phyloP scores from a whole-genome alignment of 2,329 filamentous ascomycete species.

The Colletotrichum sp. region DNA sequence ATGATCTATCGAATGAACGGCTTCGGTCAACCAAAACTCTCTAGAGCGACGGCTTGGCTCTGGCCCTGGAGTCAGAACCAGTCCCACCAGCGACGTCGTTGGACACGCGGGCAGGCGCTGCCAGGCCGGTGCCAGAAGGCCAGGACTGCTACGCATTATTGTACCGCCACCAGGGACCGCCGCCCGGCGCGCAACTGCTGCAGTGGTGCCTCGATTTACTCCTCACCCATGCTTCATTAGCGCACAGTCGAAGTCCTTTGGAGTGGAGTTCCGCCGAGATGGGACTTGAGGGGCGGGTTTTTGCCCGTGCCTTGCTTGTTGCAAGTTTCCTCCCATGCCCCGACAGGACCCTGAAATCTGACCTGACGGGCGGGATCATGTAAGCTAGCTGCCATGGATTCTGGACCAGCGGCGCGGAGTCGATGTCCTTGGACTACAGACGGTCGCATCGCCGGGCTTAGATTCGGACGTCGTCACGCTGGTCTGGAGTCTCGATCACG shows the following conservation, averaged over 20 bases:
- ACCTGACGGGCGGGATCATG: slow-evolving; percentile 9
- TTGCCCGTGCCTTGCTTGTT: slow-evolving; percentile 17
- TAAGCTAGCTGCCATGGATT: not conserved
- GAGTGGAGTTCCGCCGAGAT: slow-evolving; percentile 19
- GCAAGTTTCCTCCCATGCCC: slow-evolving; percentile 14
- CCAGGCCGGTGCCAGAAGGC: not conserved
- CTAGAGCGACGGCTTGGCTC: not conserved
- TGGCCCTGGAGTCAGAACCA: not conserved
- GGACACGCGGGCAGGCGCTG: slow-evolving; percentile 14
- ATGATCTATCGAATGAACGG: not conserved
- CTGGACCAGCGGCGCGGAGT: not conserved
- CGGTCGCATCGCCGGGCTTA: not conserved
- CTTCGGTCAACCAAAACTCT: not conserved
- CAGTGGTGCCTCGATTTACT: slow-evolving; percentile 4
- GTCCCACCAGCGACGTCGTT: slow-evolving; percentile 15
- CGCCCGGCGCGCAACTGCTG: not conserved
- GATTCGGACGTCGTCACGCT: not conserved
- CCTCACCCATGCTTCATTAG: slow-evolving; percentile 9
- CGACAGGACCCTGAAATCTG: slow-evolving; percentile 20
- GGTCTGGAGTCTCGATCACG: not conserved
- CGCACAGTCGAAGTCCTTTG: not conserved
- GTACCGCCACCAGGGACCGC: not conserved
- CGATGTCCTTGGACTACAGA: not conserved
- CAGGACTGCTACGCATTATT: not conserved
- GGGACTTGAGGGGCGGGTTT: slow-evolving; percentile 10